phyloP scores from a whole-genome alignment of 306 rosid genomes.

The Sophora flavescens region DNA sequence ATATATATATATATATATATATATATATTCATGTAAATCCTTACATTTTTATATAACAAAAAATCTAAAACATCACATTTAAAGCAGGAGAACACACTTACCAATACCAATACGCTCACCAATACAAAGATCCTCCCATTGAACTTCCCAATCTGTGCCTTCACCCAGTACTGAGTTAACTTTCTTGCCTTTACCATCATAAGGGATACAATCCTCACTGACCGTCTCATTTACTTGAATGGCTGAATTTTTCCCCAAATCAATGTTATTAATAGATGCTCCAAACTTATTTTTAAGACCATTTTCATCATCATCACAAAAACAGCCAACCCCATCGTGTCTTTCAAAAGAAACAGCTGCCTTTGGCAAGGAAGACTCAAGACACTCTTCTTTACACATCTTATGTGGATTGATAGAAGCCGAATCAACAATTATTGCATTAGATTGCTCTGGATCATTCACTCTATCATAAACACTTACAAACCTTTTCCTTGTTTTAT shows the following conservation, averaged over 20 bases:
- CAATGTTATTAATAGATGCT: slow-evolving; percentile 45
- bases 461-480: slow-evolving; percentile 51
- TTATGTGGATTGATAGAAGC: slow-evolving; percentile 43
- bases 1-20: no score
- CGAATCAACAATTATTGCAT: slow-evolving; percentile 40
- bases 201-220: slow-evolving; percentile 44
- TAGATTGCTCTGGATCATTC: slow-evolving; percentile 41
- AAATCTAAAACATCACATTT: slow-evolving; percentile 10
- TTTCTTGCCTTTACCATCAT: slow-evolving; percentile 59
- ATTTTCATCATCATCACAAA: slow-evolving; percentile 55
- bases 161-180: slow-evolving; percentile 71
- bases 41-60: slow-evolving; percentile 4
- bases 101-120: slow-evolving; percentile 99
- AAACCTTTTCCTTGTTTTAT: slow-evolving; percentile 47
- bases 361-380: slow-evolving; percentile 44
- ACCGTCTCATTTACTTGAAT: slow-evolving; percentile 52
- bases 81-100: slow-evolving; percentile 57
- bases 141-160: slow-evolving; percentile 87
- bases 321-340: slow-evolving; percentile 38
- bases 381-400: slow-evolving; percentile 51
- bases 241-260: slow-evolving; percentile 51
- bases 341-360: slow-evolving; percentile 45
- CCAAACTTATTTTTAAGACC: slow-evolving; percentile 48
- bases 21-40: slow-evolving; percentile 1
- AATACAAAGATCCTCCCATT: slow-evolving; percentile 95